Evolutionary conservation across 768 basidiomycete species (phyloP), one percentile per base, ranked within the genome.

Genomic region (Amyloporia xantha): DNA sequence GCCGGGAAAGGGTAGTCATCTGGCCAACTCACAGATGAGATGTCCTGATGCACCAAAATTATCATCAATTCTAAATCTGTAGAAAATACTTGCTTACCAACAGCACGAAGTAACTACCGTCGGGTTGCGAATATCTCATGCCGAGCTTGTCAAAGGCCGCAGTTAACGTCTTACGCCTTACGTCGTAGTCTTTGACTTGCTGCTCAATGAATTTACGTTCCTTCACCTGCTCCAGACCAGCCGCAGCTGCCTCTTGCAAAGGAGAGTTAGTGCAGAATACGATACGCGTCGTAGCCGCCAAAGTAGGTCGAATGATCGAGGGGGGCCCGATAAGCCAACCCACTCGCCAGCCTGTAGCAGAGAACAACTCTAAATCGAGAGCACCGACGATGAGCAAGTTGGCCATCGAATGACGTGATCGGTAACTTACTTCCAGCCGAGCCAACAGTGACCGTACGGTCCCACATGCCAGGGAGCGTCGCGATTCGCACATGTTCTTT

Each of bases 381-480:
- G 20, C 24, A 17, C 54, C 36, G 50, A 44, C 19, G 30, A 44
- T 42, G 37, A 41, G 23, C 21, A 45, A 36, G 12, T 7, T 39
- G 49, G n/a, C n/a, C n/a, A n/a, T n/a, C n/a, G n/a, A n/a, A 24
- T 45, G n/a, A 47, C 23, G 15, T 4, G 67, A 83, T 19, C 19
- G 9, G 39, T 7, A 12, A 61, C 67, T 70, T 67, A 91, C 91
- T 95, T 57, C 93, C 93, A 24, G 90, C 94, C n/a, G 91, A 94
- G 35, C 87, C 83, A 47, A 97, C 90, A 5, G 95, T 97, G 37
- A 99, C 83, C 0, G 96, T 99, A 38, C 96, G 82, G 56, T 97
- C 90, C 94, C 94, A 98, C 90, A 98, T 96, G 19, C 92, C 91
- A 4, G 93, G 94, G n/a, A 99, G 75, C 28, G 73, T 90, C 3